Base-by-base conservation (phyloP, 306 rosid species). In the Begonia peltatifolia region DNA sequence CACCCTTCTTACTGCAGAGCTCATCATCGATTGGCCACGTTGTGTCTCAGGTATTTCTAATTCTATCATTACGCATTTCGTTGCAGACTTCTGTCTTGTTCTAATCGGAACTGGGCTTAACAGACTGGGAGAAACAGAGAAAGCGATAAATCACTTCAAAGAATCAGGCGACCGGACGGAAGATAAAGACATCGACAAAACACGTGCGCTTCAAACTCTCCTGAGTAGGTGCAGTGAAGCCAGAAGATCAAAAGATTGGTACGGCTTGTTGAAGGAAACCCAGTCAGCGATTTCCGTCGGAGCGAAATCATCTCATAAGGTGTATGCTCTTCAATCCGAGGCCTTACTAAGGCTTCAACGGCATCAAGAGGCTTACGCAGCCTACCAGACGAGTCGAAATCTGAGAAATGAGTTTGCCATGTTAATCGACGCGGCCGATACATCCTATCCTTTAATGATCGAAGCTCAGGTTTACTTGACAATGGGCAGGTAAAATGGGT, bases 1-100 rank as follows among this genome's bases (percentile, higher is more conserved):
- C 86, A 92, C 2, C 94, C 99, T 66, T 75, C 73, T 1, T 92
- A 86, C 75, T 68, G 64, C 36, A 79, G 90, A 83, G 88, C 99
- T 48, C 96, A 87, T 62, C 75, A 68, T 13, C 94, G 99, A 57
- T 71, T 92, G 64, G 96, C 93, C n/a, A 73, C 84, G 1, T 67
- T 83, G 54, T 87, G 81, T 70, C 67, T 92, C 71, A 92, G 96
- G 99, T 86, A 79, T 30, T 5, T 30, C 38, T 30, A 30, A 3
- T 25, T 25, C 35, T 25, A 0, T 30, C 38, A 30, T 30, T 30
- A 5, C 38, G 8, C 9, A 30, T 30, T 30, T 30, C 38, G 38
- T 30, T 30, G 6, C 38, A 30, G 38, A 30, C 38, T 30, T 30
- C 38, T 30, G 38, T 7, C 38, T 7, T 30, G 38, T 30, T 30